Conservation (phyloP, 1,139 yeast species). For the Saccharomyces hybrid region DNA sequence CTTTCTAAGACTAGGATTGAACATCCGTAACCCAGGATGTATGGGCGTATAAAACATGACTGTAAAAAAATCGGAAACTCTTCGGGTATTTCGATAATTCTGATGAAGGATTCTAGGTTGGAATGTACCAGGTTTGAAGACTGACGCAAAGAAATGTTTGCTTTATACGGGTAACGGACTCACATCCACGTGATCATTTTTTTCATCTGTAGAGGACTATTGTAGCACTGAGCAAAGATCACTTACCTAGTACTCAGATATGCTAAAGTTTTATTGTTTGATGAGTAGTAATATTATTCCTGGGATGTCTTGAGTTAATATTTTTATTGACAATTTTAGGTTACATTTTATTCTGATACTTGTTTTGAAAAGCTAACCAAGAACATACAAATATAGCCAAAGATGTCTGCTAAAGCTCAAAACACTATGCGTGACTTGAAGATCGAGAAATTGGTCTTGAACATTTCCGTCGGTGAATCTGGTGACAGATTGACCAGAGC, state of each 20-base stretch:
- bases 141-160: neutral
- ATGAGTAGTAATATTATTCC: no score
- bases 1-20: no score
- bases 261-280: neutral
- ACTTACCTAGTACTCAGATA: neutral
- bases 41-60: no score
- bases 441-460: slow-evolving; percentile 98
- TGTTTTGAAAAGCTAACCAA: slow-evolving; percentile 3
- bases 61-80: no score
- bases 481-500: slow-evolving; percentile 99
- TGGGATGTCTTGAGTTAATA: no score
- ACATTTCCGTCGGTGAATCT: slow-evolving; percentile 99
- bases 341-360: neutral
- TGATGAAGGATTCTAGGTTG: no score
- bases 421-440: slow-evolving; percentile 97
- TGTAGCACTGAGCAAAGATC: neutral
- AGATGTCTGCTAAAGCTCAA: slow-evolving; percentile 41
- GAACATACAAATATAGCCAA: slow-evolving; percentile 4
- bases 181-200: neutral
- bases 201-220: neutral
- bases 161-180: neutral
- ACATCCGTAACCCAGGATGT: no score
- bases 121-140: neutral
- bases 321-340: no score
- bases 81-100: no score